Conservation (phyloP, 192 early-diverging fungal genomes). For the Rhizoclosmatium globosum region DNA sequence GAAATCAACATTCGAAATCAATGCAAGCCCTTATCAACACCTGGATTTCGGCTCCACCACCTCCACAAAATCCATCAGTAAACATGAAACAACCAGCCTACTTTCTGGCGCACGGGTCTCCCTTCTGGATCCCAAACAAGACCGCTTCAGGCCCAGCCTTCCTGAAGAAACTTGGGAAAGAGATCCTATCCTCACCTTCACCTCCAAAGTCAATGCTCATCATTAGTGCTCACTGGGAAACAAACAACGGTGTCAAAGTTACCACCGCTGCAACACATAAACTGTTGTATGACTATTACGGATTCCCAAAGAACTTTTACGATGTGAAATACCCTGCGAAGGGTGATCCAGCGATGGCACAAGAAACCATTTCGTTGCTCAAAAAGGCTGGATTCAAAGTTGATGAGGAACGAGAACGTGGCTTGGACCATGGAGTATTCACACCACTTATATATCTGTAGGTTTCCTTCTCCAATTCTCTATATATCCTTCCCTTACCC, state of each 20-base stretch:
- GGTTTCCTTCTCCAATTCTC: not conserved
- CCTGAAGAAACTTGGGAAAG: constrained; percentile 34
- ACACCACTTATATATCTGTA: constrained; percentile 55
- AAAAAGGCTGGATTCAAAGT: constrained; percentile 43
- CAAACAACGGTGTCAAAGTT: constrained; percentile 24
- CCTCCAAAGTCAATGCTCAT: constrained; percentile 48
- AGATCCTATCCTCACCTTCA: constrained; percentile 1
- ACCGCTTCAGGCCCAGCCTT: constrained; percentile 3
- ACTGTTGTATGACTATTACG: constrained; percentile 64
- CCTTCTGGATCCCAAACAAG: constrained; percentile 33
- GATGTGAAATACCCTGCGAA: constrained; percentile 52
- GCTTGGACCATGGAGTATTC: constrained; percentile 67
- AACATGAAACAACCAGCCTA: constrained; percentile 32
- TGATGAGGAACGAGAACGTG: constrained; percentile 29
- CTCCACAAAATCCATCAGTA: not conserved
- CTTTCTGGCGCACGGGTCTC: constrained; percentile 35
- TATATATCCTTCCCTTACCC: too few species aligned
- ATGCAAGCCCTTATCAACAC: too few species aligned
- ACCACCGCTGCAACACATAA: constrained; percentile 27
- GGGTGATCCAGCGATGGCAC: constrained; percentile 50
- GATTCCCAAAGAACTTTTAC: constrained; percentile 58
- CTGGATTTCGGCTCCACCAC: too few species aligned
- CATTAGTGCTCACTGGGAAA: constrained; percentile 64
- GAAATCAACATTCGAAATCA: too few species aligned
- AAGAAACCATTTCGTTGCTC: constrained; percentile 43